Evolutionary conservation across 257 asterid species (phyloP).

Genomic region (Fraxinus americana): DNA sequence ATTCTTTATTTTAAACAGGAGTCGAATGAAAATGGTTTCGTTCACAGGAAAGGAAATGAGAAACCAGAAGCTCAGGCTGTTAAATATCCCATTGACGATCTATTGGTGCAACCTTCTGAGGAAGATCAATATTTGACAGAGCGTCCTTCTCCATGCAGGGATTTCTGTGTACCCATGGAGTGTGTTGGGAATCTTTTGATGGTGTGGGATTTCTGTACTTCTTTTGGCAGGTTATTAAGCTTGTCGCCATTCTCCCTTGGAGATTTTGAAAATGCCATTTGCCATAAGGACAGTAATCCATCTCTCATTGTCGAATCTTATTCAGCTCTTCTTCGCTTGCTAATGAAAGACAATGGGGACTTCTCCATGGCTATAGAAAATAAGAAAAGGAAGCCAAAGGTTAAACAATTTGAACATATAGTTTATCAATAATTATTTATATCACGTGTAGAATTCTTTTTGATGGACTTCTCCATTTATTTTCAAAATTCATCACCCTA

Average conservation of each 20-base stretch:
- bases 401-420: slow-evolving; percentile 23
- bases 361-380: slow-evolving; percentile 50
- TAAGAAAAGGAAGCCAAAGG: slow-evolving; percentile 78
- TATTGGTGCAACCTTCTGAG: slow-evolving; percentile 64
- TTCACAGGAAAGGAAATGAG: slow-evolving; percentile 27
- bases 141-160: slow-evolving; percentile 68
- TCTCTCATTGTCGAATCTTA: slow-evolving; percentile 72
- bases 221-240: slow-evolving; percentile 69
- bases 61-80: slow-evolving; percentile 43
- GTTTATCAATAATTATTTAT: slow-evolving; percentile 8
- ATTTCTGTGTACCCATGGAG: slow-evolving; percentile 71
- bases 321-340: slow-evolving; percentile 77
- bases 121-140: slow-evolving; percentile 61
- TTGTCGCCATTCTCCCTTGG: slow-evolving; percentile 88
- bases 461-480: neutral
- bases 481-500: slow-evolving; percentile 11
- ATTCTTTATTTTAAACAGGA: slow-evolving; percentile 38
- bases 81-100: slow-evolving; percentile 86
- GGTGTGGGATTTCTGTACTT: slow-evolving; percentile 93
- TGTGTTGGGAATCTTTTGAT: slow-evolving; percentile 85
- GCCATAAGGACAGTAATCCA: slow-evolving; percentile 76
- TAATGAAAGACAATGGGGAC: slow-evolving; percentile 61
- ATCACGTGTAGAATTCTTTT: neutral
- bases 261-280: slow-evolving; percentile 84
- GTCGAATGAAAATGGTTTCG: slow-evolving; percentile 32